Evolutionary conservation across 495 filamentous ascomycete species (phyloP).

Genomic region (Tuber borchii): DNA sequence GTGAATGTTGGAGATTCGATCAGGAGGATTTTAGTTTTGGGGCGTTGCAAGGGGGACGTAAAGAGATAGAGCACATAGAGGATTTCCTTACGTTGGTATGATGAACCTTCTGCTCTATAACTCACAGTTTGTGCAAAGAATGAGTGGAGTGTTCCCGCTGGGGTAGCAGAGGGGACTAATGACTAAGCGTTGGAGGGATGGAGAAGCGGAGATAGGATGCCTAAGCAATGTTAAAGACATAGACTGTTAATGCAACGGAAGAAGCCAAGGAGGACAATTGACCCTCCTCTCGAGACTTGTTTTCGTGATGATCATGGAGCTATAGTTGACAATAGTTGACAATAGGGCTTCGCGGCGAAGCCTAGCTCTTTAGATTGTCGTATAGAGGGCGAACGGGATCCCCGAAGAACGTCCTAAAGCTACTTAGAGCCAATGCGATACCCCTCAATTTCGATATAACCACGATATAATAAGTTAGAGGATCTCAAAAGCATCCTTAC

Average conservation of each 20-base stretch:
- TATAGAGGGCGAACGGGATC: background rate
- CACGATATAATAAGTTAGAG: background rate
- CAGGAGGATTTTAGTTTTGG: background rate
- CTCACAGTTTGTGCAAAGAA: background rate
- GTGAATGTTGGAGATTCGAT: background rate
- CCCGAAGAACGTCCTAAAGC: too few species aligned
- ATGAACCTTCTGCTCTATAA: background rate
- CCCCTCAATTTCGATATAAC: background rate
- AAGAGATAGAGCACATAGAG: background rate
- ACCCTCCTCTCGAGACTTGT: background rate
- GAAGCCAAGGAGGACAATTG: background rate
- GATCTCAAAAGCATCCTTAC: background rate
- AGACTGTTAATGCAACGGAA: background rate
- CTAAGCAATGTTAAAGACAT: background rate
- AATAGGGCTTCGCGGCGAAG: background rate
- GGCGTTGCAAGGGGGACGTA: background rate
- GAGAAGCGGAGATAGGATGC: background rate
- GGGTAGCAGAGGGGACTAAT: background rate
- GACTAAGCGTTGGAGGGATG: background rate
- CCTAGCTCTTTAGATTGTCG: background rate
- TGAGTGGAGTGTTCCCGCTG: background rate
- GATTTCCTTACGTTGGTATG: background rate
- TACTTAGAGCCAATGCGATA: background rate
- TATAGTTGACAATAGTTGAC: background rate
- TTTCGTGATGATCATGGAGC: background rate